Evolutionary conservation across 352 stramenopile species (phyloP).

Genomic region (Phytopythium ostracodes): DNA sequence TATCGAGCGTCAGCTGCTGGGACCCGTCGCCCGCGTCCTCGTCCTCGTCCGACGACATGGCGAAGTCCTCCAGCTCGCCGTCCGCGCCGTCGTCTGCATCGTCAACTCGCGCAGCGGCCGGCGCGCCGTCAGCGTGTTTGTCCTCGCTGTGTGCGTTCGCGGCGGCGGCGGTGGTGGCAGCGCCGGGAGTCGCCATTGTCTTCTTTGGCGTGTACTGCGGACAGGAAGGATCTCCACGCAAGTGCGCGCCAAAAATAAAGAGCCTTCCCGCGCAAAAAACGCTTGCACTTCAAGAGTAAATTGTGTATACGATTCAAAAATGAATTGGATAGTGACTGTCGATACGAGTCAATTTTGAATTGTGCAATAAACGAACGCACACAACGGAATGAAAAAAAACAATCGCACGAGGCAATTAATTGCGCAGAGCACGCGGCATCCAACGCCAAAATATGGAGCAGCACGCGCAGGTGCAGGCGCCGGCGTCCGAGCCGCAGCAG

Average conservation of each 20-base stretch:
- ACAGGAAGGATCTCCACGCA: not conserved
- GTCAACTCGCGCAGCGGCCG: not conserved
- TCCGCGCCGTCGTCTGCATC: constrained; percentile 15
- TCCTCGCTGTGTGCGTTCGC: not conserved
- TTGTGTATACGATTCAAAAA: too few species aligned
- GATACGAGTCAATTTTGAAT: too few species aligned
- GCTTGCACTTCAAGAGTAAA: too few species aligned
- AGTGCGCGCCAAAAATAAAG: constrained; percentile 15
- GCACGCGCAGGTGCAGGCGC: not conserved
- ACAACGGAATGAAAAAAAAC: too few species aligned
- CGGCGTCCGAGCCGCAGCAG: not conserved
- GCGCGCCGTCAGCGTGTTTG: not conserved
- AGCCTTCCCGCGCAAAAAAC: not conserved
- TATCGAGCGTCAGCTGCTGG: constrained; percentile 42
- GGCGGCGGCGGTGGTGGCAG: constrained; percentile 8
- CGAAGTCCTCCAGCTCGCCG: constrained; percentile 62
- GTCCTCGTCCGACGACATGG: constrained; percentile 45
- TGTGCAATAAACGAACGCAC: too few species aligned
- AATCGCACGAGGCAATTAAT: too few species aligned
- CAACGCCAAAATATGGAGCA: not conserved
- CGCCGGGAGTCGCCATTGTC: constrained; percentile 11
- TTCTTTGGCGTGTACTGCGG: not conserved
- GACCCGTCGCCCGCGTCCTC: constrained; percentile 27
- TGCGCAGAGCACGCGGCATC: too few species aligned
- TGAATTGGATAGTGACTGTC: too few species aligned